Evolutionary conservation across 345 rosid genomes (phyloP), one percentile per base, ranked within the genome.

Genomic region (Populus ilicifolia): DNA sequence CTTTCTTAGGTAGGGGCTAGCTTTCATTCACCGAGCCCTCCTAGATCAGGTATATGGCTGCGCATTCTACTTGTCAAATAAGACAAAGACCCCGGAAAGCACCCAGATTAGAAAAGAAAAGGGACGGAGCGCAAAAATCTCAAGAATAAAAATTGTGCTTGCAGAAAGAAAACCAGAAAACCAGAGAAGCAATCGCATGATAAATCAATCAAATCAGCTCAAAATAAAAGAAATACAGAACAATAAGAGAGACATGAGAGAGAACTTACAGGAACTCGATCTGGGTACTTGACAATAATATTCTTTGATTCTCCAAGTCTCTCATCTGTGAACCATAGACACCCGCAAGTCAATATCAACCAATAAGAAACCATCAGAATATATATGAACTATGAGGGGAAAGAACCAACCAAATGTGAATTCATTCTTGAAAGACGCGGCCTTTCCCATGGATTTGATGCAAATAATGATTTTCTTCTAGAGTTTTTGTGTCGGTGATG

Each of bases 211-310:
- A 59, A 56, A 54, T 23, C 29, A 59, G 29, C 13, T 23, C 29
- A 71, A 68, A 80, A 68, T 67, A 17, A n/a, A 74, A 43, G 20
- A 68, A 16, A 63, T 30, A 7, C 11, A 75, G 6, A 4, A 38
- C 21, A 69, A 68, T 0, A 52, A 59, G 2, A 72, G 38, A 33
- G 18, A 62, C 61, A 8, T 35, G 38, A 30, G 66, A 35, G 7
- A 38, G 29, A 59, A 78, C 90, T 85, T 71, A 92, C 94, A 38
- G 97, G 97, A 81, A 90, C 85, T 79, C 97, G 81, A 73, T 88
- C 90, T 25, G 93, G 90, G 66, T 92, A 88, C 84, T 92, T 92
- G 30, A 79, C 77, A 44, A 80, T 63, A 68, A 92, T 90, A 75
- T 72, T 76, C 41, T 70, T 86, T 12, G 97, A 89, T 38, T 92